These are phyloP conservation scores for Crucibulum laeve DNA, from an alignment of 768 basidiomycete species.

Conservation along the genomic window DNA sequence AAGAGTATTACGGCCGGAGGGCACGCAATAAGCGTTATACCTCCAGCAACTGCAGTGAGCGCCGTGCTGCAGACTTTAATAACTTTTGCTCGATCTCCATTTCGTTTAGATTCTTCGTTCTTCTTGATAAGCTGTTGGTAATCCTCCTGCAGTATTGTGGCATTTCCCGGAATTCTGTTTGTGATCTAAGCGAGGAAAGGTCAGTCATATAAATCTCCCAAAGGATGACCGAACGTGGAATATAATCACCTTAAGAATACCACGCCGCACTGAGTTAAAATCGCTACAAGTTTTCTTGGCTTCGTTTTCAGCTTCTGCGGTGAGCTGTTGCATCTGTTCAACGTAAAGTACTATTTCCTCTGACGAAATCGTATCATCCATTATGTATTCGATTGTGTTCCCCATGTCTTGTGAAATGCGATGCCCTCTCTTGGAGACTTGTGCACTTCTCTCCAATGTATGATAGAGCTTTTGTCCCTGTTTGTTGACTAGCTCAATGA, in stretches of 20 bases:
- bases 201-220: not conserved
- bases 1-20: conserved; percentile 14
- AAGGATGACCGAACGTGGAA: not conserved
- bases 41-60: conserved; percentile 11
- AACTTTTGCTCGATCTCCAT: conserved; percentile 5
- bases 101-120: conserved; percentile 6
- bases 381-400: not conserved
- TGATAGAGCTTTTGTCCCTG: too few species aligned
- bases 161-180: not conserved
- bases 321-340: conserved; percentile 3
- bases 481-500: too few species aligned
- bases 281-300: not conserved
- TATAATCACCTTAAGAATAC: not conserved
- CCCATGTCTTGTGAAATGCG: not conserved
- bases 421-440: not conserved
- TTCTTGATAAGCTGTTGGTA: not conserved
- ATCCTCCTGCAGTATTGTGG: not conserved
- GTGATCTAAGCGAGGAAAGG: not conserved
- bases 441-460: not conserved
- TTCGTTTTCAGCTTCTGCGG: not conserved
- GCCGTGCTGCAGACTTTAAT: conserved; percentile 9
- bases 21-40: conserved; percentile 7
- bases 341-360: not conserved
- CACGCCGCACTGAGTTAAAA: not conserved
- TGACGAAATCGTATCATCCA: not conserved